phyloP scores from a whole-genome alignment of 2,329 filamentous ascomycete species.

The Trichocomaceae sp. region DNA sequence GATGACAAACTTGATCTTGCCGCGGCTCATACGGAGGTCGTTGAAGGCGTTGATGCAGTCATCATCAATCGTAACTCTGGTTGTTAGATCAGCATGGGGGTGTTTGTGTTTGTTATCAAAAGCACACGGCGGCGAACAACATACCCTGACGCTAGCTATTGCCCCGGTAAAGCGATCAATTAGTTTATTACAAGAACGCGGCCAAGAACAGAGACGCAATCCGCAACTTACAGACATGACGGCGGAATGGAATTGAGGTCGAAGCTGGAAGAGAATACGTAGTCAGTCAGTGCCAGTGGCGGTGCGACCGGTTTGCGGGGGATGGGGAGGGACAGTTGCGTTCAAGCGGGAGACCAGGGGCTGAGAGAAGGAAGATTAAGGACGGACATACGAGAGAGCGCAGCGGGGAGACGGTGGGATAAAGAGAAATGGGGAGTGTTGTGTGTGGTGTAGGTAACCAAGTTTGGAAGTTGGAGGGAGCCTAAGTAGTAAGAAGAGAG shows the following conservation, averaged over 20 bases:
- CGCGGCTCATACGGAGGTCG: conserved; percentile 35
- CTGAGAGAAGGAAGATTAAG: not conserved
- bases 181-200: not conserved
- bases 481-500: too few species aligned
- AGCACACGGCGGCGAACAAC: not conserved
- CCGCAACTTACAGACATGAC: conserved; percentile 10
- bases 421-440: not conserved
- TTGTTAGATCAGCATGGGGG: not conserved
- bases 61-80: conserved; percentile 41
- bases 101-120: not conserved
- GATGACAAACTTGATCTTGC: conserved; percentile 46
- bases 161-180: not conserved
- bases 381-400: not conserved
- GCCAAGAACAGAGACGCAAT: not conserved
- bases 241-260: not conserved
- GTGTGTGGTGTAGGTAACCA: not conserved
- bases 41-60: conserved; percentile 44
- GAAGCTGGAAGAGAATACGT: not conserved
- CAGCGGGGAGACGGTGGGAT: not conserved
- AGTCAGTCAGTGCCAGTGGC: not conserved
- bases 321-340: not conserved
- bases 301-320: not conserved
- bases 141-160: conserved; percentile 14
- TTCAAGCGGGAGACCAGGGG: not conserved
- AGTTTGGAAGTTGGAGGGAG: not conserved